These are phyloP conservation scores for Rhodofomes roseus DNA, from an alignment of 1,284 basidiomycete genomes.

Conservation along the genomic window DNA sequence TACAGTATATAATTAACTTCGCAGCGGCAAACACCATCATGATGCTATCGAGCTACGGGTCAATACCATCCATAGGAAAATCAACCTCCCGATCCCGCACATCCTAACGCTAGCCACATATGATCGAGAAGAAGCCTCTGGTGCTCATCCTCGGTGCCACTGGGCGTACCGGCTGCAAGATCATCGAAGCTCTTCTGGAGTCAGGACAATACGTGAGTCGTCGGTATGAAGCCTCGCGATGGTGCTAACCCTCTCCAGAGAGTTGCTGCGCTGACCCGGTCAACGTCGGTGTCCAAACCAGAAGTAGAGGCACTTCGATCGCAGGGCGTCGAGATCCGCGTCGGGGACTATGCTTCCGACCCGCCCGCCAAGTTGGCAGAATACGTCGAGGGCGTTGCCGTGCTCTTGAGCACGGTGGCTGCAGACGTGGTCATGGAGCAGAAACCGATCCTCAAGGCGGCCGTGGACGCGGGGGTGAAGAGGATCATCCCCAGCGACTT, in stretches of 20 bases:
- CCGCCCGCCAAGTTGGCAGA: constrained; percentile 8
- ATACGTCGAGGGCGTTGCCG: constrained; percentile 11
- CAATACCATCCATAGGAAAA: too few relatives aligned
- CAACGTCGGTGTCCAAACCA: constrained; percentile 12
- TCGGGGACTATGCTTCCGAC: constrained; percentile 8
- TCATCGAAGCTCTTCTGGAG: constrained; percentile 14
- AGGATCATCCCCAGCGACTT: constrained; percentile 17
- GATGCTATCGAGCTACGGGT: too few relatives aligned
- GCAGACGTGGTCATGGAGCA: constrained; percentile 6
- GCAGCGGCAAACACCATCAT: too few relatives aligned
- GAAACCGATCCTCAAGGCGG: constrained; percentile 12
- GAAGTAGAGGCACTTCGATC: constrained; percentile 3
- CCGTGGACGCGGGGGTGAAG: constrained; percentile 18
- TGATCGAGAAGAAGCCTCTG: constrained; percentile 7
- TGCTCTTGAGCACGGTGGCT: constrained; percentile 14
- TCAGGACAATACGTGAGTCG: constrained; percentile 16
- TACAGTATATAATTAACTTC: too few relatives aligned
- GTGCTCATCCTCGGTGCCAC: constrained; percentile 21
- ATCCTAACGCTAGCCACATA: too few relatives aligned
- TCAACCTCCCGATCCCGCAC: too few relatives aligned
- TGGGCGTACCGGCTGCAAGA: constrained; percentile 15
- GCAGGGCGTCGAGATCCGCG: constrained; percentile 15
- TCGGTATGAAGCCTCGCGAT: too few relatives aligned
- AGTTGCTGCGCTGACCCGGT: constrained; percentile 10
- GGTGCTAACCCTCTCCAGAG: constrained; percentile 3